Conservation (phyloP, 2,329 filamentous ascomycete species). For the Gaeumannomyces tritici region DNA sequence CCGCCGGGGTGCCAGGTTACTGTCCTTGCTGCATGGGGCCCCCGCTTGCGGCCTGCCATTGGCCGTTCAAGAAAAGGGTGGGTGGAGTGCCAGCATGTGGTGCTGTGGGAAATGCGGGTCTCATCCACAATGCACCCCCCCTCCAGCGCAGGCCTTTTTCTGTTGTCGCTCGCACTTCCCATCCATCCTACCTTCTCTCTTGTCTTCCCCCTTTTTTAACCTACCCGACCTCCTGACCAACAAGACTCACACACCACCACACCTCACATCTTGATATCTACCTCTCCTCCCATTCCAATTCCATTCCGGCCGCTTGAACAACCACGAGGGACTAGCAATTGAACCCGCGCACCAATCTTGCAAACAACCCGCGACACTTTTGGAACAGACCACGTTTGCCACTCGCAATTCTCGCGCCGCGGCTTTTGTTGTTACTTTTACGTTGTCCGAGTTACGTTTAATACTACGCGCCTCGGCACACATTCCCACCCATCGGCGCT, state of each 20-base stretch:
- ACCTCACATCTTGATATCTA: background rate
- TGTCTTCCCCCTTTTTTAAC: constrained; percentile 1
- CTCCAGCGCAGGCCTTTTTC: background rate
- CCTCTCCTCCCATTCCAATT: background rate
- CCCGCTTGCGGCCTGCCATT: background rate
- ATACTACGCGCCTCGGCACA: background rate
- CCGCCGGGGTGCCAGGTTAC: background rate
- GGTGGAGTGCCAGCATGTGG: no score
- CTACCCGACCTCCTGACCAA: background rate
- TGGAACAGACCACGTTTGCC: background rate
- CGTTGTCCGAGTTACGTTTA: background rate
- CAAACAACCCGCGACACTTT: background rate
- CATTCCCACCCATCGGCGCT: background rate
- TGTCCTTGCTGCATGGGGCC: background rate
- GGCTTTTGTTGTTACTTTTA: background rate
- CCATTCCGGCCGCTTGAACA: background rate
- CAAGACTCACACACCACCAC: background rate
- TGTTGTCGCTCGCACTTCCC: background rate
- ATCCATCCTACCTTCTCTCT: background rate
- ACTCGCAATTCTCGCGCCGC: background rate
- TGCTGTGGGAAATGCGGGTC: background rate
- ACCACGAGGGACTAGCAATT: background rate
- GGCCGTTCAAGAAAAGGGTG: background rate
- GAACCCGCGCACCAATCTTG: background rate
- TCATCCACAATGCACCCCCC: no score